Percentiles rank a stretch among this genome's conserved stretches.
Conservation (phyloP, 331 rosid genomes). For the Spiraea crenata region DNA sequence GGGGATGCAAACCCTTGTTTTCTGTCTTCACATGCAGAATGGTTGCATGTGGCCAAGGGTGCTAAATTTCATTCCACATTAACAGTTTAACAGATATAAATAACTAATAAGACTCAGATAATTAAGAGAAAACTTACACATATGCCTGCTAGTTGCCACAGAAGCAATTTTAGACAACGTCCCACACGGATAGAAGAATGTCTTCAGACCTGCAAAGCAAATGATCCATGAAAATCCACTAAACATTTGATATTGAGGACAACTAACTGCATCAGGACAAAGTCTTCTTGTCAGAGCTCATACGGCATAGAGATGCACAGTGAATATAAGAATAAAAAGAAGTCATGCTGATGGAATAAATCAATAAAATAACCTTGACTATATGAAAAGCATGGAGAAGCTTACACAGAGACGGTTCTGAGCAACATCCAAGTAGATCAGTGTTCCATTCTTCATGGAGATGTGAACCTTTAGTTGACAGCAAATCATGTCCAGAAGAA, state of each 20-base stretch:
- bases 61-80: background rate
- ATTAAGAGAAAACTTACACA: conserved; percentile 61
- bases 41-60: background rate
- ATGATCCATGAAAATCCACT: background rate
- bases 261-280: background rate
- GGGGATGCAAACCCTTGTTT: background rate
- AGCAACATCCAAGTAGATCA: conserved; percentile 91
- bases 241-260: conserved; percentile 11
- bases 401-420: conserved; percentile 87
- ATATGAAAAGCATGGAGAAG: conserved; percentile 23
- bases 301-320: background rate
- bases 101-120: background rate
- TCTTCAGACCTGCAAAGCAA: conserved; percentile 72
- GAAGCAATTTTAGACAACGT: conserved; percentile 84
- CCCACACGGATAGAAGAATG: conserved; percentile 92
- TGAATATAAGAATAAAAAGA: background rate
- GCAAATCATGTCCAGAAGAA: conserved; percentile 60
- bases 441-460: conserved; percentile 78
- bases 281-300: no score
- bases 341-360: background rate
- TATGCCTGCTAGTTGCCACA: conserved; percentile 75
- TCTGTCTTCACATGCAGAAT: background rate
- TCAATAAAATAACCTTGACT: background rate
- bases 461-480: conserved; percentile 56
- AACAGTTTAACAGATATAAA: background rate